Percentiles rank a stretch among this genome's conserved stretches.
phyloP scores from a whole-genome alignment of 2,329 filamentous ascomycete genomes.

The Hymenoscyphus fructigenus region DNA sequence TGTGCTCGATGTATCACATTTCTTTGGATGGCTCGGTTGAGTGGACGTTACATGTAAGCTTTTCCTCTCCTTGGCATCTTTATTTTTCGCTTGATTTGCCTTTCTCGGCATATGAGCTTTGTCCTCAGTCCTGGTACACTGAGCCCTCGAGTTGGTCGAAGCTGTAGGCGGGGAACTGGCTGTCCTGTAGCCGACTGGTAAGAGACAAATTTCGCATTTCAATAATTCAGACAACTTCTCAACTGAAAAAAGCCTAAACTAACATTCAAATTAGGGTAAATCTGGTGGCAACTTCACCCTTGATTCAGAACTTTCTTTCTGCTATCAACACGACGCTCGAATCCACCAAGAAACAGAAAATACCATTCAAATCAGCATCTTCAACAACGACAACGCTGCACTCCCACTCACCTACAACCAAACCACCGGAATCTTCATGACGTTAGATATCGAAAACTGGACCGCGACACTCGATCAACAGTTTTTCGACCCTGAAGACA shows the following conservation, averaged over 20 bases:
- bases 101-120: too few species aligned
- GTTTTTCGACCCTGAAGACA: background rate
- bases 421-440: background rate
- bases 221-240: background rate
- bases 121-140: too few species aligned
- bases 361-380: background rate
- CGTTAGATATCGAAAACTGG: background rate
- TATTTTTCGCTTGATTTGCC: too few species aligned
- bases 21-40: too few species aligned
- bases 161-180: constrained; percentile 18
- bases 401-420: background rate
- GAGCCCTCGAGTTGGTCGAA: constrained; percentile 24
- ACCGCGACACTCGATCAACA: background rate
- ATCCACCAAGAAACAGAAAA: background rate
- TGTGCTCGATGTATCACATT: constrained; percentile 21
- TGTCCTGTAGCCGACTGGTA: background rate
- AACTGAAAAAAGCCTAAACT: too few species aligned
- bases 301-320: constrained; percentile 1
- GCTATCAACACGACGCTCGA: constrained; percentile 7
- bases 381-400: background rate
- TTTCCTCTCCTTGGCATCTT: too few species aligned
- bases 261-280: too few species aligned
- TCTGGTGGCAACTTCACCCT: constrained; percentile 9
- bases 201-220: constrained; percentile 3
- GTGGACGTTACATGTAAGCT: too few species aligned